Evolutionary conservation across 345 rosid genomes (phyloP).

Genomic region (Lenwebbia sp.): DNA sequence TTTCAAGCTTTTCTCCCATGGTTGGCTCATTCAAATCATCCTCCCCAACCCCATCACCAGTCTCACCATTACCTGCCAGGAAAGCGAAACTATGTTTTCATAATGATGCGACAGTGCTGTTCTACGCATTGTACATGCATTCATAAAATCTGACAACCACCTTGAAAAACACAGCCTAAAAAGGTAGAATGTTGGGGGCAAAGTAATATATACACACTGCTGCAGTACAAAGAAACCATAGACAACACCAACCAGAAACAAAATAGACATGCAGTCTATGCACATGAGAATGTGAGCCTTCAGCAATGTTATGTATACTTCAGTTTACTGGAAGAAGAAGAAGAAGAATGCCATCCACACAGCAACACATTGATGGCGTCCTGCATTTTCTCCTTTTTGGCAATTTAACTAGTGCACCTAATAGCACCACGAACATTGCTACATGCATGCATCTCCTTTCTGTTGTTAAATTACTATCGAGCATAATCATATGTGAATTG

Average conservation of each 20-base stretch:
- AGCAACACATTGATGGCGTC: neutral
- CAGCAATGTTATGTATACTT: neutral
- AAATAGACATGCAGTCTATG: neutral
- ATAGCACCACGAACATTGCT: neutral
- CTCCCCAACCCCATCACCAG: constrained; percentile 56
- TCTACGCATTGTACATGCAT: neutral
- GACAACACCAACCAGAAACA: neutral
- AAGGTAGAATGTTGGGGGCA: neutral
- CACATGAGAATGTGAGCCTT: neutral
- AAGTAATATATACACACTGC: neutral
- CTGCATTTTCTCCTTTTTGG: neutral
- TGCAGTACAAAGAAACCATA: neutral
- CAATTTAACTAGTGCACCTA: neutral
- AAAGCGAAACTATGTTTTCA: neutral
- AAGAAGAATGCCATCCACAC: neutral
- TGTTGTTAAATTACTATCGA: neutral
- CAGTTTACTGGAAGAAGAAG: neutral
- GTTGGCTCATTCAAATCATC: constrained; percentile 74
- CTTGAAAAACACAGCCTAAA: neutral
- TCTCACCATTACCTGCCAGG: constrained; percentile 42
- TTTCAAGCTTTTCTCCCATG: constrained; percentile 81
- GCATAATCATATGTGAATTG: neutral
- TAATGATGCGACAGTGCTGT: neutral
- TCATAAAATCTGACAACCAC: neutral
- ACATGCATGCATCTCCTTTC: neutral